A percentile compares a stretch with the other conserved stretches of the same genome.
Conservation (phyloP, 2,329 filamentous ascomycete species). For the Fusarium mexicanum region DNA sequence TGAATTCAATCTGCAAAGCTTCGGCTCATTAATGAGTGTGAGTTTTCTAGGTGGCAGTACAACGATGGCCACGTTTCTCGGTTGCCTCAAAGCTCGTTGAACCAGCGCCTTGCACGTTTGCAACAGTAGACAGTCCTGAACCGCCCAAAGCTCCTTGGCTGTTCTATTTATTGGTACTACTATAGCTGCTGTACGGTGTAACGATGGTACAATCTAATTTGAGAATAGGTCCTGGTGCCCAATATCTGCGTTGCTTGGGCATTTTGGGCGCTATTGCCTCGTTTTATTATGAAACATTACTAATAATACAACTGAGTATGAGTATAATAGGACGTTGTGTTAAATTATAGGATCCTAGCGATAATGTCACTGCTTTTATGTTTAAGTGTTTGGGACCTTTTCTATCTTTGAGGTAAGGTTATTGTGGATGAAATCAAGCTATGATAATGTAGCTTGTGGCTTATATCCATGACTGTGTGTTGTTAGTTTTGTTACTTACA, state of each 20-base stretch:
- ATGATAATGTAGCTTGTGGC: neutral
- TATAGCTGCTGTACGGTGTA: neutral
- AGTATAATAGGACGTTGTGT: neutral
- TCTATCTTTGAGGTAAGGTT: neutral
- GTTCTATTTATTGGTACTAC: neutral
- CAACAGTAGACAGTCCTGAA: neutral
- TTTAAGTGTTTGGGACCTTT: neutral
- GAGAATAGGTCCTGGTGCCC: neutral
- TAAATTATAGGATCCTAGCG: neutral
- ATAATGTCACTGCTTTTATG: neutral
- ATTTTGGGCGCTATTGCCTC: neutral
- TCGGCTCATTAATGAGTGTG: neutral
- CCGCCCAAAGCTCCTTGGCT: neutral
- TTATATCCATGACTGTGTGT: neutral
- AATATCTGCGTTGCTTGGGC: neutral
- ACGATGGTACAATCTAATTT: neutral
- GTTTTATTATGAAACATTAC: slow-evolving; percentile 16
- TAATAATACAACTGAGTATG: neutral
- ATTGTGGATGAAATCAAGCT: neutral
- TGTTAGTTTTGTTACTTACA: neutral
- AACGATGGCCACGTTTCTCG: slow-evolving; percentile 10
- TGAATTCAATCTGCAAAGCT: neutral
- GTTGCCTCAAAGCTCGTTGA: neutral
- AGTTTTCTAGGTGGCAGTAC: neutral
- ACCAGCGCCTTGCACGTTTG: neutral